phyloP scores from a whole-genome alignment of 192 early-diverging fungal genomes.

The Allomyces arbusculus region DNA sequence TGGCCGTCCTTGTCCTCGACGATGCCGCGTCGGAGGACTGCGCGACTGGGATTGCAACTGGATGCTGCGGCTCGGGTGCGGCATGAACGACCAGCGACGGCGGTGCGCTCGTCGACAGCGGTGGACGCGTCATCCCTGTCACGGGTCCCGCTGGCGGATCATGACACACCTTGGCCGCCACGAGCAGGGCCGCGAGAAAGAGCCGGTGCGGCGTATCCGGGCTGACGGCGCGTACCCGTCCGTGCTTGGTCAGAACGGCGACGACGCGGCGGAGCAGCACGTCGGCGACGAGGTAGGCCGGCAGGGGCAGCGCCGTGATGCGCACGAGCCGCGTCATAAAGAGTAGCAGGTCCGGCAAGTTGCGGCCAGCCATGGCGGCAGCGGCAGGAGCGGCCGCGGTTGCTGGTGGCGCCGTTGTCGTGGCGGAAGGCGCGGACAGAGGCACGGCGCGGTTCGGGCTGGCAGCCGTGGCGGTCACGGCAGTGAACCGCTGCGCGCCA shows the following conservation, averaged over 20 bases:
- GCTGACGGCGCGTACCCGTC: not conserved
- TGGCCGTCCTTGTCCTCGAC: not conserved
- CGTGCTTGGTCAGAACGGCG: not conserved
- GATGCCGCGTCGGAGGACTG: not conserved
- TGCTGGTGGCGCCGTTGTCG: no score
- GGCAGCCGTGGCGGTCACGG: no score
- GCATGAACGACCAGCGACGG: no score
- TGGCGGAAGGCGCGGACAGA: no score
- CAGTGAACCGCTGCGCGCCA: no score
- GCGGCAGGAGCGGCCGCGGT: no score
- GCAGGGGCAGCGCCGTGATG: not conserved
- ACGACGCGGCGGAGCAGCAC: not conserved
- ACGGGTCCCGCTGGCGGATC: not conserved
- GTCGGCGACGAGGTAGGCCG: not conserved
- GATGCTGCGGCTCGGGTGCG: no score
- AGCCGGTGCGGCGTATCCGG: not conserved
- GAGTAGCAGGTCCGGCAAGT: not conserved
- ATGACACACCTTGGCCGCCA: not conserved
- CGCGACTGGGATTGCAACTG: no score
- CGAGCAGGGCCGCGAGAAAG: not conserved
- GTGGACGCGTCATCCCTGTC: no score
- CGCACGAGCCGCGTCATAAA: not conserved
- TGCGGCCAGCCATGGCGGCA: no score
- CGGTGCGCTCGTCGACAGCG: no score
- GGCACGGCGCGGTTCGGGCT: no score